phyloP scores from a whole-genome alignment of 1,284 basidiomycete genomes.

The Stygiomarasmius scandens region DNA sequence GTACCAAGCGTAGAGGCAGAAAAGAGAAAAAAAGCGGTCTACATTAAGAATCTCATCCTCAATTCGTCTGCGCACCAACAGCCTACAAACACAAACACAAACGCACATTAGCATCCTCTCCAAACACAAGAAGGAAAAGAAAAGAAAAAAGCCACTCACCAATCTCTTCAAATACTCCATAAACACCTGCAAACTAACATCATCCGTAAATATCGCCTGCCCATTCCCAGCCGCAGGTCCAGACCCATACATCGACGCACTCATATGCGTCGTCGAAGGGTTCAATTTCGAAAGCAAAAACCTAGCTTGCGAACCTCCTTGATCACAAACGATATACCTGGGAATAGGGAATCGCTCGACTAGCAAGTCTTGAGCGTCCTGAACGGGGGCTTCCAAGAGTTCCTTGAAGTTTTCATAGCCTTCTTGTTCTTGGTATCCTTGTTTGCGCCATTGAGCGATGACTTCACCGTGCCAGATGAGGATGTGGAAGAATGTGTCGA shows the following conservation, averaged over 20 bases:
- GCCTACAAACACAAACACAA: constrained; percentile 57
- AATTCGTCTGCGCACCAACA: constrained; percentile 74
- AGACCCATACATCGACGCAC: constrained; percentile 83
- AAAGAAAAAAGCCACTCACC: constrained; percentile 45
- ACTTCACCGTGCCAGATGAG: constrained; percentile 99
- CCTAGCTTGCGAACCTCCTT: constrained; percentile 95
- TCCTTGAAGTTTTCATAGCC: constrained; percentile 99
- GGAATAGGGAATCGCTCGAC: constrained; percentile 97
- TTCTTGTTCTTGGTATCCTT: constrained; percentile 99
- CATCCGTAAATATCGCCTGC: constrained; percentile 98
- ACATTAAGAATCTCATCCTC: constrained; percentile 11
- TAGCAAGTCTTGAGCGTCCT: constrained; percentile 88
- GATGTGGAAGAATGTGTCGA: constrained; percentile 99
- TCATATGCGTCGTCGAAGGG: constrained; percentile 97
- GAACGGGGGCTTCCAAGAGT: constrained; percentile 82
- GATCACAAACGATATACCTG: constrained; percentile 97
- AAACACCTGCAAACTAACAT: constrained; percentile 96
- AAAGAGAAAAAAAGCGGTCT: background rate
- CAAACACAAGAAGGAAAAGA: constrained; percentile 4
- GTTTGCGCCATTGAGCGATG: constrained; percentile 97
- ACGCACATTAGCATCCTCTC: no score
- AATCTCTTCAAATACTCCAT: constrained; percentile 94
- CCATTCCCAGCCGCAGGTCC: constrained; percentile 67
- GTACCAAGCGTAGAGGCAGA: no score
- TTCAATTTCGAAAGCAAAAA: constrained; percentile 97